Evolutionary conservation across 1,139 yeast species (phyloP).

Genomic region (Magnusiomyces paraingens): DNA sequence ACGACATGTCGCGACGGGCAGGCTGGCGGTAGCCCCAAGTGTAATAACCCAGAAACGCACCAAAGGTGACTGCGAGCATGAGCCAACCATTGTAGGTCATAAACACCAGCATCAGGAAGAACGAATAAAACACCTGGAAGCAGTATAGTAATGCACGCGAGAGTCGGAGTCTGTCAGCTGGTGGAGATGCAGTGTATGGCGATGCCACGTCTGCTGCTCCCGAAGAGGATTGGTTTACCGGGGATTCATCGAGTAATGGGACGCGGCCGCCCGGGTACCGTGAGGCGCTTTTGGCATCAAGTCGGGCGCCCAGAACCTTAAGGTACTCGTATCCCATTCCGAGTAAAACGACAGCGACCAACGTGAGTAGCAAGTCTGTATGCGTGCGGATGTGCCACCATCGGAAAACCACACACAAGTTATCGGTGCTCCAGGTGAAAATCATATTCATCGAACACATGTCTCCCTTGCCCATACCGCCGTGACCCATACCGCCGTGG

Average conservation of each 20-base stretch:
- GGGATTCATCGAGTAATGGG: background rate
- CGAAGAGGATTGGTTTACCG: background rate
- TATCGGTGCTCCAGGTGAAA: slow-evolving; percentile 75
- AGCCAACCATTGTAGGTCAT: slow-evolving; percentile 86
- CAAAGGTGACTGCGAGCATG: slow-evolving; percentile 64
- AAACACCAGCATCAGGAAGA: slow-evolving; percentile 64
- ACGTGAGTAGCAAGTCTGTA: slow-evolving; percentile 47
- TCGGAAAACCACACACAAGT: slow-evolving; percentile 62
- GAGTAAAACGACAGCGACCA: slow-evolving; percentile 44
- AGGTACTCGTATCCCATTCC: slow-evolving; percentile 59
- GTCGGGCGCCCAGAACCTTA: slow-evolving; percentile 35
- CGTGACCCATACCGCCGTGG: slow-evolving; percentile 20
- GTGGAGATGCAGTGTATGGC: background rate
- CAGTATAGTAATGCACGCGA: slow-evolving; percentile 47
- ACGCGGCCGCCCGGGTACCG: background rate
- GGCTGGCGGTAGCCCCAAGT: slow-evolving; percentile 44
- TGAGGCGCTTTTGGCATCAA: slow-evolving; percentile 20
- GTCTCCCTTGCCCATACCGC: slow-evolving; percentile 22
- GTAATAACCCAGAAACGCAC: slow-evolving; percentile 62
- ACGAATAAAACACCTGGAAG: slow-evolving; percentile 68
- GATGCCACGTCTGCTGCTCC: background rate
- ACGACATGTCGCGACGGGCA: slow-evolving; percentile 40
- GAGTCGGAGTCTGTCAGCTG: background rate
- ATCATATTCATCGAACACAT: slow-evolving; percentile 70
- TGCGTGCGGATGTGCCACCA: slow-evolving; percentile 72